A percentile compares a stretch with the other conserved stretches of the same genome.
These are phyloP conservation scores for Termitomyces sp. DNA, from an alignment of 768 basidiomycete genomes.

Conservation along the genomic window DNA sequence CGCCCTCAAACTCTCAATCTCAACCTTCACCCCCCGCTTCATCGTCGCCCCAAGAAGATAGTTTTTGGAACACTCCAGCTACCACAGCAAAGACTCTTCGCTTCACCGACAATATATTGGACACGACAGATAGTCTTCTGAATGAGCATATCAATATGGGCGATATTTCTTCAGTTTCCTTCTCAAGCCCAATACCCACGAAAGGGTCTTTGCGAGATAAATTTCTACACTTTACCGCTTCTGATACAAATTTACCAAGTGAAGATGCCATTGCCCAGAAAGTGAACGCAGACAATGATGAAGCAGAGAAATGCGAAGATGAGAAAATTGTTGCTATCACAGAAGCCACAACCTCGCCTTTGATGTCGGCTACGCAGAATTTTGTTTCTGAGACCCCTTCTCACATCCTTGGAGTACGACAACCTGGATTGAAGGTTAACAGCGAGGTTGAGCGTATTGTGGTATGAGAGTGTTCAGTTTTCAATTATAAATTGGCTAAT, in stretches of 20 bases:
- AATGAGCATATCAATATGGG: constrained; percentile 59
- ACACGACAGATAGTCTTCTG: constrained; percentile 46
- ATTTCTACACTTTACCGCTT: background rate
- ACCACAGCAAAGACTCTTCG: constrained; percentile 49
- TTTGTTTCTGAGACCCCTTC: background rate
- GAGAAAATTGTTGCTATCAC: background rate
- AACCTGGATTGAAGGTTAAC: constrained; percentile 44
- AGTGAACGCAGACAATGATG: background rate
- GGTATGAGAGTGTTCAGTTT: constrained; percentile 30
- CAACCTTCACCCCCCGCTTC: constrained; percentile 14
- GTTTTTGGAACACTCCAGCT: constrained; percentile 61
- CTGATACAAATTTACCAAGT: background rate
- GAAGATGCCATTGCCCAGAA: background rate
- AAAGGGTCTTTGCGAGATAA: background rate
- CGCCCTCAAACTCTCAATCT: constrained; percentile 16
- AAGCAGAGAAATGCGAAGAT: background rate
- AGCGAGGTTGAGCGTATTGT: constrained; percentile 59
- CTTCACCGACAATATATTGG: constrained; percentile 57
- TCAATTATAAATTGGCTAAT: background rate
- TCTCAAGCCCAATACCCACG: constrained; percentile 25
- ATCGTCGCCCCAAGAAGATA: constrained; percentile 42
- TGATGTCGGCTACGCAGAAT: background rate
- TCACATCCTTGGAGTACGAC: constrained; percentile 4
- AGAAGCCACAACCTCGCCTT: background rate
- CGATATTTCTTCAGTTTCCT: constrained; percentile 44